phyloP scores from a whole-genome alignment of 176 grass and related monocot species.

The Poa annua region DNA sequence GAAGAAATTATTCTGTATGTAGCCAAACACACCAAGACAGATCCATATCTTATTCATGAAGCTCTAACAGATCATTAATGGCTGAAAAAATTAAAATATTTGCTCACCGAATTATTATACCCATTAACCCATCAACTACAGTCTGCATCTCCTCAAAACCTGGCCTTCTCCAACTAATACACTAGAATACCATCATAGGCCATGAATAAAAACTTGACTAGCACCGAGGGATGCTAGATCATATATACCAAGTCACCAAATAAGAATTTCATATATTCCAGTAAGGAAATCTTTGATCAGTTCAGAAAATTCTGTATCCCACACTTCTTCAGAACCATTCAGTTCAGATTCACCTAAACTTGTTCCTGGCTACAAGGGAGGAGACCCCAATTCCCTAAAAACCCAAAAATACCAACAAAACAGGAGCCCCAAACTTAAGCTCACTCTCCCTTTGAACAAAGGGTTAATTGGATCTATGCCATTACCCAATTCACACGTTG shows the following conservation, averaged over 20 bases:
- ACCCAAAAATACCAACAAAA: not conserved
- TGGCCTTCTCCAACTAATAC: not conserved
- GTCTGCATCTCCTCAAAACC: not conserved
- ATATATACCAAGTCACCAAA: not conserved
- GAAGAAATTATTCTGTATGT: not conserved
- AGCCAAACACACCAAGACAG: conserved; percentile 2
- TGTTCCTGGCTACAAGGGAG: not conserved
- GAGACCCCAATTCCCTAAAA: not conserved
- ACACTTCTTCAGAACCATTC: conserved; percentile 12
- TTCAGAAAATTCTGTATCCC: not conserved
- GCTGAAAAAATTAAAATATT: not conserved
- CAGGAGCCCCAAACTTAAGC: not conserved
- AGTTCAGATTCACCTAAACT: conserved; percentile 11
- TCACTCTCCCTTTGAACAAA: not conserved
- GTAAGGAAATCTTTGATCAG: too few species aligned
- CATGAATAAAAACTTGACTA: not conserved
- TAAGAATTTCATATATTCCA: not conserved
- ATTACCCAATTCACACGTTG: too few species aligned
- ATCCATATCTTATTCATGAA: conserved; percentile 21
- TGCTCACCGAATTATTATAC: not conserved
- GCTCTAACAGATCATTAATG: conserved; percentile 8
- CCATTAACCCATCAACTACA: not conserved
- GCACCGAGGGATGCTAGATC: not conserved
- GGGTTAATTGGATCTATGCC: too few species aligned
- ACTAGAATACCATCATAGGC: not conserved